These are phyloP conservation scores for Eimeria maxima DNA, from an alignment of 169 alveolate genomes.

Conservation along the genomic window DNA sequence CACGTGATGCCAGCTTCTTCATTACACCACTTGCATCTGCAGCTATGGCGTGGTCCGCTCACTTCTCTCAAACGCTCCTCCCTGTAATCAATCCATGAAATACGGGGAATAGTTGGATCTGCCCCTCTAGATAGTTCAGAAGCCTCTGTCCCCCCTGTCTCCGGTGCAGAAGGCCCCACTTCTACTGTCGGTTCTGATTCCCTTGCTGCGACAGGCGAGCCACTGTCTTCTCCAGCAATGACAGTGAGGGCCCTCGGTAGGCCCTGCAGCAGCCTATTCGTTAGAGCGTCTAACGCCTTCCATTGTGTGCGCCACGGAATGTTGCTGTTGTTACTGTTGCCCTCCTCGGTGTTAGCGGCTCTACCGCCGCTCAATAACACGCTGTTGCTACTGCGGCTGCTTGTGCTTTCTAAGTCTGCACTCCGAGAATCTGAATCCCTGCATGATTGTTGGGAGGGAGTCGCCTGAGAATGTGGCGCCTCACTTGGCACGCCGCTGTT, in stretches of 20 bases:
- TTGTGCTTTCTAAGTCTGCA: slow-evolving; percentile 10
- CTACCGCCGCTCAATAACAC: background rate
- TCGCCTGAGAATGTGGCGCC: background rate
- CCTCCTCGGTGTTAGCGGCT: background rate
- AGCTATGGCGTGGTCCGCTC: slow-evolving; percentile 1
- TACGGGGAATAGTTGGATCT: background rate
- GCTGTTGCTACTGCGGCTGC: slow-evolving; percentile 33
- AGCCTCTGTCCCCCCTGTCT: background rate
- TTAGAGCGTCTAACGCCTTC: slow-evolving; percentile 56
- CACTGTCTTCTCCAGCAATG: slow-evolving; percentile 54
- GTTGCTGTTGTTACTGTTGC: slow-evolving; percentile 16
- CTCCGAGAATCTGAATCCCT: slow-evolving; percentile 6
- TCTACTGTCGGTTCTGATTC: background rate
- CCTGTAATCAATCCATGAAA: slow-evolving; percentile 55
- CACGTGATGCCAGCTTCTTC: background rate
- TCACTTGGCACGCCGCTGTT: slow-evolving; percentile 29
- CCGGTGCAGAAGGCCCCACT: slow-evolving; percentile 8
- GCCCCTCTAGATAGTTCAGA: background rate
- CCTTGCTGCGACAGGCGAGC: background rate
- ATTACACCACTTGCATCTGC: background rate
- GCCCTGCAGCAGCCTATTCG: slow-evolving; percentile 65
- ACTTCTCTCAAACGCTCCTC: slow-evolving; percentile 68
- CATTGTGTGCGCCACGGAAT: slow-evolving; percentile 70
- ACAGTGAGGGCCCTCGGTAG: slow-evolving; percentile 58
- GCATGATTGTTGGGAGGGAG: background rate